Evolutionary conservation across 2,329 filamentous ascomycete genomes (phyloP), one percentile per base, ranked within the genome.

Genomic region (Endocalyx cinctus): DNA sequence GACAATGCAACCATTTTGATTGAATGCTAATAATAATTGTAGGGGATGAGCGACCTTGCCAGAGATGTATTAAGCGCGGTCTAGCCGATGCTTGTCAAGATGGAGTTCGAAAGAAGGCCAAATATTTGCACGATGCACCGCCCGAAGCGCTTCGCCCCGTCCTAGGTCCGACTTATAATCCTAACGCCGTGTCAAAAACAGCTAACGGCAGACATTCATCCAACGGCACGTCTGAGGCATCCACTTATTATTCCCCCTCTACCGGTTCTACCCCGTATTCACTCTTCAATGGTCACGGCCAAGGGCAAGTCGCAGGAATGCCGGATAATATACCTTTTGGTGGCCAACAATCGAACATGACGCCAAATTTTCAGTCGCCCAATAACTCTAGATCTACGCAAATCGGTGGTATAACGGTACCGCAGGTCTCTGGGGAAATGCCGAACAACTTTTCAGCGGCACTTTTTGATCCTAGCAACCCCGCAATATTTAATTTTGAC

Each of bases 61-160:
- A 88, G 54, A 75, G 92, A 53, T 98, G 92, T 60, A 87, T 97
- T 50, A 96, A 96, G 63, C 83, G 92, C 50, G 87, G 87, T 28
- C 76, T 97, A 15, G 85, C 88, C 52, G 88, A 95, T 58, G 79
- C 79, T 41, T 98, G 92, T 55, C 88, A 95, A 60, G 92, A 98
- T 57, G 92, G 92, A 34, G 88, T 97, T 32, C 84, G 92, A 43
- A 98, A 98, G 64, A 98, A 97, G 72, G 92, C 92, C 33, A 98
- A 98, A 62, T 98, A 98, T 60, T 84, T 98, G 36, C 89, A 97
- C 55, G 92, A 97, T 71, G 88, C 90, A 17, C 89, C 90, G 22
- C 79, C 87, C 33, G 88, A 94, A 58, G 88, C 88, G 28, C 70
- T 96, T 42, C 77, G 90, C 55, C 87, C 89, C n/a, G 87, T 92